A percentile compares a stretch with the other conserved stretches of the same genome.
Evolutionary conservation across 495 filamentous ascomycete species (phyloP).

Genomic region (Hypoxylon intermedium): DNA sequence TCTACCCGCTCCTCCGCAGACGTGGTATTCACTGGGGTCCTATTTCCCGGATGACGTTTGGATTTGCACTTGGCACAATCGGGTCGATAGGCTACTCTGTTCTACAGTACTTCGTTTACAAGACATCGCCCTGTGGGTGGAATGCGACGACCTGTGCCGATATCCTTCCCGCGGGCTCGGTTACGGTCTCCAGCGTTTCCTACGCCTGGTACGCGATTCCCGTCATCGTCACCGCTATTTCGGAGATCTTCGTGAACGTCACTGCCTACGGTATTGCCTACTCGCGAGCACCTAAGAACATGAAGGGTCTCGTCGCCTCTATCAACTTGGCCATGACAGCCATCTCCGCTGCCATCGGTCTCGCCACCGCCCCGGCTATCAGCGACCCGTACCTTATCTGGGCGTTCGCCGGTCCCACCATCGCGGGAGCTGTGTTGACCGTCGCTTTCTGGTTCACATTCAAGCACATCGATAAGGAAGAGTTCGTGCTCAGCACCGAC

Average conservation of each 20-base stretch:
- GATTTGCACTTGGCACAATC: conserved; percentile 69
- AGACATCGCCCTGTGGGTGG: conserved; percentile 56
- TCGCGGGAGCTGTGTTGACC: conserved; percentile 50
- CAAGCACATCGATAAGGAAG: conserved; percentile 53
- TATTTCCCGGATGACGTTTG: conserved; percentile 75
- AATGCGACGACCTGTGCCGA: conserved; percentile 51
- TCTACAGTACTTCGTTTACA: conserved; percentile 76
- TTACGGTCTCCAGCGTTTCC: conserved; percentile 52
- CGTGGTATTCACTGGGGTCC: conserved; percentile 68
- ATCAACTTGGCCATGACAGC: conserved; percentile 35
- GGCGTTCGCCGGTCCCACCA: conserved; percentile 59
- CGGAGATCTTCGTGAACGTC: conserved; percentile 73
- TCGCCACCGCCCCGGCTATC: conserved; percentile 63
- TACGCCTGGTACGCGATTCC: conserved; percentile 54
- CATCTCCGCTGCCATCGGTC: conserved; percentile 62
- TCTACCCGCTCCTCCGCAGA: conserved; percentile 72
- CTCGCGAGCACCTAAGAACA: conserved; percentile 68
- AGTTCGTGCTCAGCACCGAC: conserved; percentile 51
- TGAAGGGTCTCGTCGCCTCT: conserved; percentile 54
- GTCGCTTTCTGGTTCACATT: conserved; percentile 58
- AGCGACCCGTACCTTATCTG: conserved; percentile 66
- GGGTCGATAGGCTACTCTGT: conserved; percentile 69
- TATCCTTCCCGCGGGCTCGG: conserved; percentile 44
- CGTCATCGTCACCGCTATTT: conserved; percentile 61
- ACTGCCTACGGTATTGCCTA: conserved; percentile 76